phyloP scores from a whole-genome alignment of 2,329 filamentous ascomycete species.

The Fusarium decemcellulare region DNA sequence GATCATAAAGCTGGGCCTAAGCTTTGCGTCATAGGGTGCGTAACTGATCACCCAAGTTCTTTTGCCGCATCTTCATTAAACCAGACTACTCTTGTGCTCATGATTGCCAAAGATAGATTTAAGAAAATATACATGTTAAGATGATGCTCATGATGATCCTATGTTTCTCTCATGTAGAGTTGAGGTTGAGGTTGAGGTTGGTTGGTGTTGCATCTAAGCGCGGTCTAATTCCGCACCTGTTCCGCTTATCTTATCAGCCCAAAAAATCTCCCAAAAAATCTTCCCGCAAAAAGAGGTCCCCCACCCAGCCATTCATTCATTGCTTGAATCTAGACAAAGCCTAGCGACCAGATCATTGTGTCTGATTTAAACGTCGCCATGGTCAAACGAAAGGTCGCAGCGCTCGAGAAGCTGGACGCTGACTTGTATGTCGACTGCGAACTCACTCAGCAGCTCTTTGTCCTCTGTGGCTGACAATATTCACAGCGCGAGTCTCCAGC shows the following conservation, averaged over 20 bases:
- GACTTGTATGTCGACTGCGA: conserved; percentile 72
- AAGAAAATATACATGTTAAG: no score
- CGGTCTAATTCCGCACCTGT: conserved; percentile 33
- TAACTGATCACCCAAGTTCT: no score
- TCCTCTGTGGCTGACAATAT: conserved; percentile 43
- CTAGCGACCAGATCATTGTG: conserved; percentile 3
- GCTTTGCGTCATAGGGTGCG: no score
- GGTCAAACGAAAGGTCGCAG: conserved; percentile 91
- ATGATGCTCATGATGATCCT: no score
- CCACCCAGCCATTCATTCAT: conserved; percentile 17
- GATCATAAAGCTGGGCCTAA: no score
- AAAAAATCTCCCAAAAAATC: conserved; percentile 42
- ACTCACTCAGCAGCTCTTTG: neutral
- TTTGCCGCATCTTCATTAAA: no score
- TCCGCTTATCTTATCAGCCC: conserved; percentile 37
- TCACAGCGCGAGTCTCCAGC: conserved; percentile 83
- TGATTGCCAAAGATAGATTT: no score
- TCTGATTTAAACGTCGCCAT: conserved; percentile 58
- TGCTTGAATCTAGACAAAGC: conserved; percentile 22
- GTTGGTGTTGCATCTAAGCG: neutral
- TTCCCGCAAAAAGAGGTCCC: conserved; percentile 25
- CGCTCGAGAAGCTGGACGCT: conserved; percentile 95
- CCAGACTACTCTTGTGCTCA: no score
- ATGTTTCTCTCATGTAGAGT: no score
- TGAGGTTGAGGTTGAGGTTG: no score